Evolutionary conservation across 2,329 filamentous ascomycete species (phyloP), one percentile per base, ranked within the genome.

Genomic region (Amylocarpus encephaloides): DNA sequence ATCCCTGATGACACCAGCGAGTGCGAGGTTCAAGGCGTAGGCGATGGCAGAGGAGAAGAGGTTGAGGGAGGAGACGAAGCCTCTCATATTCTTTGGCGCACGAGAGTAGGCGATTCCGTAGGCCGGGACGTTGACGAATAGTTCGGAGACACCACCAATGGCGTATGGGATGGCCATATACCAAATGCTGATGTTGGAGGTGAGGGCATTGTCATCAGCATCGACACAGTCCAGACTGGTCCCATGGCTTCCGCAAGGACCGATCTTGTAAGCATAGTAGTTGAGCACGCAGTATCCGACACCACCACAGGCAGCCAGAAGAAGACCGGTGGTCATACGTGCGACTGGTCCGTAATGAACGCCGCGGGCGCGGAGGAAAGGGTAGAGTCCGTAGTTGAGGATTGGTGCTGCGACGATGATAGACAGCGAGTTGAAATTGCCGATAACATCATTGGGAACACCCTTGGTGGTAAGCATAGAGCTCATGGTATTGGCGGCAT

Each of bases 401-500:
- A 90, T 68, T 2, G 86, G 85, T 36, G 88, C 83, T 67, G 88
- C 78, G 62, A 89, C 78, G 59, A 91, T 78, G 54, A 91, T 81
- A 22, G 83, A 78, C 52, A 91, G 79, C 7, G 86, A 83, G 67
- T 90, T 84, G 49, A 91, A 73, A 70, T 89, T 90, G 66, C 80
- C 76, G 62, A 91, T 79, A 52, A 90, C 71, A 64, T 91, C 86
- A 71, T 91, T 91, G 61, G 86, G 87, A 3, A 87, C 78, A 40
- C 86, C 85, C 62, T 85, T 74, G 2, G 83, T 78, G 44, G 75
- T 62, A 82, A 87, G 78, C 67, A 77, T 78, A 64, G 80, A 79
- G n/a, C 72, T 71, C 48, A 77, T 68, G 54, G 82, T 67, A 58
- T 66, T 73, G 15, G 71, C 68, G 0, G 77, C 68, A 4, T 67